Percentiles rank a stretch among this genome's conserved stretches.
Conservation (phyloP, 805 yeast genomes). For the Pichia eremophila region DNA sequence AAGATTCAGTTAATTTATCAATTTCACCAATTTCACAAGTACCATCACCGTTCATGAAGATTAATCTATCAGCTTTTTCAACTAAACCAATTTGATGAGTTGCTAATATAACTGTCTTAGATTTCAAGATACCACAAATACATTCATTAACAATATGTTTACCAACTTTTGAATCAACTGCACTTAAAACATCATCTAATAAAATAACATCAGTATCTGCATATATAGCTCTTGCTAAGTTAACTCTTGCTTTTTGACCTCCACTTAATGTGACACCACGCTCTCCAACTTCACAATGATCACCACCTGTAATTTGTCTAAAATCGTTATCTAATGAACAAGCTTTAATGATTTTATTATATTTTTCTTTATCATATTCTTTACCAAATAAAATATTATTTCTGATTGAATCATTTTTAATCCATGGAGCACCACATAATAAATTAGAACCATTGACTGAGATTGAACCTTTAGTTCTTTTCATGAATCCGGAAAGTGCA, state of each 20-base stretch:
- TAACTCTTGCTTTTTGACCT: slow-evolving; percentile 76
- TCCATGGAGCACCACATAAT: slow-evolving; percentile 69
- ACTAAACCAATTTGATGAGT: slow-evolving; percentile 76
- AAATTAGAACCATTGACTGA: slow-evolving; percentile 43
- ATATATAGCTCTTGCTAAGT: slow-evolving; percentile 63
- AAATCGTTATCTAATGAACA: slow-evolving; percentile 65
- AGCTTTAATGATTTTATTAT: slow-evolving; percentile 47
- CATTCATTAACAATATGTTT: slow-evolving; percentile 50
- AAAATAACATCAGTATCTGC: slow-evolving; percentile 48
- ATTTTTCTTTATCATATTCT: slow-evolving; percentile 40
- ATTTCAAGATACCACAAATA: slow-evolving; percentile 44
- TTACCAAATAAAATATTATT: slow-evolving; percentile 67
- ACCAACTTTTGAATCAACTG: slow-evolving; percentile 68
- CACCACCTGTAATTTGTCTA: slow-evolving; percentile 62
- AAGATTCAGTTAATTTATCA: slow-evolving; percentile 32
- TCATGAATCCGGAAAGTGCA: slow-evolving; percentile 69
- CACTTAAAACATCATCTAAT: slow-evolving; percentile 58
- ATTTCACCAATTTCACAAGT: slow-evolving; percentile 51
- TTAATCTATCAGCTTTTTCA: slow-evolving; percentile 56
- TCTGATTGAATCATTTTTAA: slow-evolving; percentile 69
- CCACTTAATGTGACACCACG: slow-evolving; percentile 79
- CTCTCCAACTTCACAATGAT: slow-evolving; percentile 73
- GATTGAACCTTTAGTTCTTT: slow-evolving; percentile 41
- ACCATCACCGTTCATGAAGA: slow-evolving; percentile 62
- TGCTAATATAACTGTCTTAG: slow-evolving; percentile 64